These are phyloP conservation scores for Candida gigantensis DNA, from an alignment of 1,139 yeast genomes.

Conservation along the genomic window DNA sequence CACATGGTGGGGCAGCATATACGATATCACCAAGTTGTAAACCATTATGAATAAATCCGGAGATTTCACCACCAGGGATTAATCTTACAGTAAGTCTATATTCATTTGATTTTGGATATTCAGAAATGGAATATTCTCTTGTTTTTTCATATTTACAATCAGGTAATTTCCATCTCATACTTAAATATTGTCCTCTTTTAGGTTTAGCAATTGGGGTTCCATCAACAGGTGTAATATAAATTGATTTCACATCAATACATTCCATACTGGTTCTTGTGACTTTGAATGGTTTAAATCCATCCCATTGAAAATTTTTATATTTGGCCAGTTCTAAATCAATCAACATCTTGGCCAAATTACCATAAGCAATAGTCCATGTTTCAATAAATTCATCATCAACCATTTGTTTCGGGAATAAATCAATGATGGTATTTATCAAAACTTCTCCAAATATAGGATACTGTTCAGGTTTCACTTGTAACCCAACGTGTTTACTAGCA, in stretches of 20 bases:
- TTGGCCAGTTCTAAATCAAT: slow-evolving; percentile 54
- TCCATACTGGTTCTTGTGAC: slow-evolving; percentile 48
- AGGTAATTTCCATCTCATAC: slow-evolving; percentile 45
- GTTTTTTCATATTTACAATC: slow-evolving; percentile 33
- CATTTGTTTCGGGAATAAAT: slow-evolving; percentile 54
- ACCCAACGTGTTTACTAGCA: slow-evolving; percentile 66
- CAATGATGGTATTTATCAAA: slow-evolving; percentile 53
- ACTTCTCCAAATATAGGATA: slow-evolving; percentile 64
- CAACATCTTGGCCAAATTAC: slow-evolving; percentile 61
- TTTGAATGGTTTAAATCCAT: slow-evolving; percentile 54
- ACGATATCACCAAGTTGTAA: slow-evolving; percentile 52
- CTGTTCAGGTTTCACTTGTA: slow-evolving; percentile 61
- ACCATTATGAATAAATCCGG: slow-evolving; percentile 51
- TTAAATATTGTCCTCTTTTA: slow-evolving; percentile 62
- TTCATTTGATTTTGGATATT: slow-evolving; percentile 28
- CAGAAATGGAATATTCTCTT: slow-evolving; percentile 57
- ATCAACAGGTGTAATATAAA: slow-evolving; percentile 52
- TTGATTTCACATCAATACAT: slow-evolving; percentile 50
- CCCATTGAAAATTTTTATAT: slow-evolving; percentile 53
- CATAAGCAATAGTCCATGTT: slow-evolving; percentile 70
- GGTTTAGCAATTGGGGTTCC: slow-evolving; percentile 37
- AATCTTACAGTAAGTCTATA: slow-evolving; percentile 57
- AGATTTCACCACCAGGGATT: slow-evolving; percentile 49
- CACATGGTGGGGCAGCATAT: slow-evolving; percentile 60
- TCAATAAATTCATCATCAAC: slow-evolving; percentile 58